Percentiles rank a stretch among this genome's conserved stretches.
Evolutionary conservation across 2,329 filamentous ascomycete genomes (phyloP).

Genomic region (Cladosporium sp.): DNA sequence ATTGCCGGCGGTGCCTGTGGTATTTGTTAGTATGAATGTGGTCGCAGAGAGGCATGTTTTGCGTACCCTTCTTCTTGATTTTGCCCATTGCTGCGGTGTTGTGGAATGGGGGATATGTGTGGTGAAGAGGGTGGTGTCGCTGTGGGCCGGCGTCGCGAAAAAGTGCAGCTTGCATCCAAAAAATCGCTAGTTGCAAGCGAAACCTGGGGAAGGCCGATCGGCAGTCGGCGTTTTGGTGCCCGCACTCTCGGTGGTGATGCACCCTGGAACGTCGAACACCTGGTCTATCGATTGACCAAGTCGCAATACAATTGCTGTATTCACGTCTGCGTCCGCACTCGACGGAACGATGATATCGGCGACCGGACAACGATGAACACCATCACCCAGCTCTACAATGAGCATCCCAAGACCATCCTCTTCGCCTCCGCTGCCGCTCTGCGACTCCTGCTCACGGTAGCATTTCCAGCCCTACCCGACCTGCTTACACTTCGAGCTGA

Average conservation of each 20-base stretch:
- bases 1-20: constrained; percentile 71
- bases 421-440: constrained; percentile 73
- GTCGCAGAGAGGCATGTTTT: neutral
- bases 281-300: neutral
- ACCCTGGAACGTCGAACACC: neutral
- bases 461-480: constrained; percentile 79
- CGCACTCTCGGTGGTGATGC: neutral
- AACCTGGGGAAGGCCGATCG: constrained; percentile 9
- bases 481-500: constrained; percentile 88
- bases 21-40: constrained; percentile 2
- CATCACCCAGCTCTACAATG: constrained; percentile 25
- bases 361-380: constrained; percentile 19
- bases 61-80: constrained; percentile 81
- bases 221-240: neutral
- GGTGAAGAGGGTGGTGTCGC: neutral
- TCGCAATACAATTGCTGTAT: neutral
- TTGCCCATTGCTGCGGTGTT: constrained; percentile 54
- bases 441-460: constrained; percentile 72
- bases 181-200: constrained; percentile 2
- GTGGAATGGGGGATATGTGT: neutral
- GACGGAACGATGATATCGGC: constrained; percentile 12
- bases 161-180: constrained; percentile 8
- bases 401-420: constrained; percentile 55
- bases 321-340: neutral
- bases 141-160: constrained; percentile 3